Evolutionary conservation across 768 basidiomycete species (phyloP).

Genomic region (Postia placenta): DNA sequence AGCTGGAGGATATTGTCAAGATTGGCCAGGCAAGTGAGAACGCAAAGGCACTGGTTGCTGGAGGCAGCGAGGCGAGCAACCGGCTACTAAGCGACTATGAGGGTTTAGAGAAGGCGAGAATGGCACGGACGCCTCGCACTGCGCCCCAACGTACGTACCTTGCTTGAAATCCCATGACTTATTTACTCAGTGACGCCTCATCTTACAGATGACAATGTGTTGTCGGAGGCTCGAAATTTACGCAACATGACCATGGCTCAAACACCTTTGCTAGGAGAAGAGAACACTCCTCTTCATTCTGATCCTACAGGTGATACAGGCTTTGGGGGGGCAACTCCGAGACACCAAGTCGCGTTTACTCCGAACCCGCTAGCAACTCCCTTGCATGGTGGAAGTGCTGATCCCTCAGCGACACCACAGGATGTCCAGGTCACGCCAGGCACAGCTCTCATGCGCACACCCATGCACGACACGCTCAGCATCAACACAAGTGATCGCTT

Average conservation of each 20-base stretch:
- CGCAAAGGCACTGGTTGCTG: constrained; percentile 77
- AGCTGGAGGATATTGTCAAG: constrained; percentile 97
- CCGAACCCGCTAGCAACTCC: constrained; percentile 96
- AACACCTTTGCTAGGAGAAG: constrained; percentile 93
- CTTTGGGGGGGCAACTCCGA: constrained; percentile 94
- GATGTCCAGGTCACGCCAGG: constrained; percentile 31
- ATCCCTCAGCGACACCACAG: constrained; percentile 30
- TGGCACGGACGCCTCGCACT: constrained; percentile 92
- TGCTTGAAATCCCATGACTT: not conserved
- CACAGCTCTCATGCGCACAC: constrained; percentile 88
- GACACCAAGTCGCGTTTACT: constrained; percentile 83
- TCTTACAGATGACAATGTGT: constrained; percentile 81
- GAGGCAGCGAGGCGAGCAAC: constrained; percentile 81
- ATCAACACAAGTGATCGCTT: constrained; percentile 74
- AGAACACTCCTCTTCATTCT: constrained; percentile 90
- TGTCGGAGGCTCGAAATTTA: constrained; percentile 92
- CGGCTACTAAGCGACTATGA: constrained; percentile 90
- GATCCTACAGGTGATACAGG: constrained; percentile 78
- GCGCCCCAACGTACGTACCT: constrained; percentile 79
- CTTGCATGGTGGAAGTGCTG: constrained; percentile 39
- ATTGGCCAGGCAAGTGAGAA: constrained; percentile 91
- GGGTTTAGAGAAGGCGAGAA: constrained; percentile 77
- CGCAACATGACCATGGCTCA: constrained; percentile 90
- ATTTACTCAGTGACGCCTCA: constrained; percentile 5
- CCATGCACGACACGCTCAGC: constrained; percentile 83